phyloP scores from a whole-genome alignment of 176 grass and related monocot species.

The Lolium multiflorum region DNA sequence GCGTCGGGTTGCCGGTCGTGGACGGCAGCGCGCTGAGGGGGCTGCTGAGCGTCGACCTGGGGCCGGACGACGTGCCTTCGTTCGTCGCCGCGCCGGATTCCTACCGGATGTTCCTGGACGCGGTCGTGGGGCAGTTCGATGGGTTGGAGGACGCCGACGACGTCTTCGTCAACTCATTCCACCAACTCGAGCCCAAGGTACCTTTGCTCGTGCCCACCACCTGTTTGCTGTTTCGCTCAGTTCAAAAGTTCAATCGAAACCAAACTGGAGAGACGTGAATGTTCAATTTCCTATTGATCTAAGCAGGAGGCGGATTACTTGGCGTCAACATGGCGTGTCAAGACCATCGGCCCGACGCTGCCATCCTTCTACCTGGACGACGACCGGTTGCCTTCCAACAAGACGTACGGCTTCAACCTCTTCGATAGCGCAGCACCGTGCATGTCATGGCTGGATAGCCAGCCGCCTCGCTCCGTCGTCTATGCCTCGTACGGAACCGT shows the following conservation, averaged over 20 bases:
- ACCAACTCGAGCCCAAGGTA: background rate
- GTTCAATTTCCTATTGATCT: background rate
- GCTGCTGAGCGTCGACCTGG: constrained; percentile 10
- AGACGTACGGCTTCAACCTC: constrained; percentile 18
- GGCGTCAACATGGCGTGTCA: constrained; percentile 14
- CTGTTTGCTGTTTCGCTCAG: background rate
- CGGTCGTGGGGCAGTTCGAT: constrained; percentile 12
- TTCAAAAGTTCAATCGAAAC: background rate
- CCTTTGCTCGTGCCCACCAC: too few species aligned
- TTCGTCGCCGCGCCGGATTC: background rate
- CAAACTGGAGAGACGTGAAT: background rate
- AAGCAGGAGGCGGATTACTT: constrained; percentile 46
- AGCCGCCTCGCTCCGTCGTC: background rate
- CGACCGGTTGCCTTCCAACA: constrained; percentile 15
- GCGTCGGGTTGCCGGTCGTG: background rate
- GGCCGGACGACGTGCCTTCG: background rate
- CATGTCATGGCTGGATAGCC: background rate
- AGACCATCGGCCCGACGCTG: constrained; percentile 29
- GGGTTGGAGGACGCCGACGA: constrained; percentile 14
- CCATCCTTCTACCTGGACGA: constrained; percentile 21
- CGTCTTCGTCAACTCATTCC: constrained; percentile 6
- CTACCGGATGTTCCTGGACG: background rate
- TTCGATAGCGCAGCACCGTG: background rate
- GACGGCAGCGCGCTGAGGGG: background rate
- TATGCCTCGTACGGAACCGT: constrained; percentile 1